These are phyloP conservation scores for Gentiana macrophylla DNA, from an alignment of 257 asterid genomes.

Conservation along the genomic window DNA sequence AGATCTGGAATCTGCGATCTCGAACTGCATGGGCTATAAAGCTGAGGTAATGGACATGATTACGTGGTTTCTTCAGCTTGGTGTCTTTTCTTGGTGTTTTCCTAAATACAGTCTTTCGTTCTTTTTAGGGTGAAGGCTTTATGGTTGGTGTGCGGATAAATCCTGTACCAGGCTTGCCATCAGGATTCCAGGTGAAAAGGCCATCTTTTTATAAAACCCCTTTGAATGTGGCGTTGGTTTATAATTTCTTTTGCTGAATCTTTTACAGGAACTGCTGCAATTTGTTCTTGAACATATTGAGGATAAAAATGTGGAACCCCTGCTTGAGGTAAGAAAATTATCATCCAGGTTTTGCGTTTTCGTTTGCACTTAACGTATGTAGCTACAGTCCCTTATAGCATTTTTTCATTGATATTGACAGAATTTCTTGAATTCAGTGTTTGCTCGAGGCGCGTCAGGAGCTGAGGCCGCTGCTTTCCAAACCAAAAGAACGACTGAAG, in stretches of 20 bases:
- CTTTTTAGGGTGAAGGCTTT: constrained; percentile 85
- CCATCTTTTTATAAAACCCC: neutral
- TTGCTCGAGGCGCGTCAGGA: constrained; percentile 95
- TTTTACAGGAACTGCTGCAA: constrained; percentile 72
- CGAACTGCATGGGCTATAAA: constrained; percentile 92
- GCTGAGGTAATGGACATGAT: constrained; percentile 47
- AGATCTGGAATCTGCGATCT: constrained; percentile 90
- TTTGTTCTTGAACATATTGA: constrained; percentile 70
- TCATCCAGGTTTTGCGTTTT: constrained; percentile 10
- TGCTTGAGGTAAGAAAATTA: constrained; percentile 65
- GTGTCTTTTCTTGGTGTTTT: constrained; percentile 1
- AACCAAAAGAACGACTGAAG: constrained; percentile 71
- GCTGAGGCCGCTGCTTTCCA: constrained; percentile 78
- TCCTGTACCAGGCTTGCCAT: constrained; percentile 94
- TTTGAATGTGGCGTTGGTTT: no score
- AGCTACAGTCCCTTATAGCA: neutral
- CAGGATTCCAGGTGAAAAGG: constrained; percentile 63
- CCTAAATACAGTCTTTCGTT: constrained; percentile 5
- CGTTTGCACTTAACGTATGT: neutral
- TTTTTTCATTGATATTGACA: no score
- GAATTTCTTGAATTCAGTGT: constrained; percentile 40
- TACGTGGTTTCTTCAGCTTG: neutral
- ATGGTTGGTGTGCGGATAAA: constrained; percentile 97
- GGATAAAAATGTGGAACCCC: constrained; percentile 84
- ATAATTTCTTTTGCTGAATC: neutral